A percentile compares a stretch with the other conserved stretches of the same genome.
These are phyloP conservation scores for Erodium maritimum DNA, from an alignment of 345 rosid genomes.

Conservation along the genomic window DNA sequence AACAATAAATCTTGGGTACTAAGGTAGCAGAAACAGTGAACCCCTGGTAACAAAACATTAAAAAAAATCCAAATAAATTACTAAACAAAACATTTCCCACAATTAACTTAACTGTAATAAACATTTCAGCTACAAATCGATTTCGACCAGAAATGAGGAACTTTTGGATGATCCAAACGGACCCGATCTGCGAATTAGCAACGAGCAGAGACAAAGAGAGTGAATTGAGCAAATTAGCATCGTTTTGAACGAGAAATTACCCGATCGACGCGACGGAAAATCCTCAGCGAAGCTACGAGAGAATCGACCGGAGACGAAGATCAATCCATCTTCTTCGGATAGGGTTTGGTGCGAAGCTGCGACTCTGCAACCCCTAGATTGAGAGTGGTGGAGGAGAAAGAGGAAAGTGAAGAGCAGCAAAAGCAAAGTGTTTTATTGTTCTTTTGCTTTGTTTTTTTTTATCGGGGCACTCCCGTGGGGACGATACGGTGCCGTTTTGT, in stretches of 20 bases:
- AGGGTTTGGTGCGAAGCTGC: conserved; percentile 16
- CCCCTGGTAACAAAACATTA: conserved; percentile 10
- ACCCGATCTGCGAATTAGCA: conserved; percentile 24
- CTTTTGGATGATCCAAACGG: conserved; percentile 5
- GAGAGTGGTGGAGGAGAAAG: conserved; percentile 13
- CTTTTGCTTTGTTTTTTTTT: conserved; percentile 7
- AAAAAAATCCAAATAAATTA: neutral
- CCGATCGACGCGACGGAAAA: conserved; percentile 7
- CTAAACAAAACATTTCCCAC: neutral
- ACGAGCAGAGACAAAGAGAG: neutral
- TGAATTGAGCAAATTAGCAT: neutral
- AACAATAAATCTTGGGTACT: conserved; percentile 8
- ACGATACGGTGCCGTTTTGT: neutral
- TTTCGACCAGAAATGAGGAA: neutral
- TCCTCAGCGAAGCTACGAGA: neutral
- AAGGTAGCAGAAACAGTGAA: conserved; percentile 8
- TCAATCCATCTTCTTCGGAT: conserved; percentile 29
- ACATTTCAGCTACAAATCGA: neutral
- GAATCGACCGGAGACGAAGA: conserved; percentile 4
- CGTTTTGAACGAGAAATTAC: conserved; percentile 8
- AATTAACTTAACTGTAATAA: neutral
- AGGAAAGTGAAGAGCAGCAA: conserved; percentile 18
- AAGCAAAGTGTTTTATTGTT: conserved; percentile 18
- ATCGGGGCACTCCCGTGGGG: conserved; percentile 17
- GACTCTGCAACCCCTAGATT: conserved; percentile 31